These are phyloP conservation scores for Gloeopeniophorella convolvens DNA, from an alignment of 768 basidiomycete genomes.

Conservation along the genomic window DNA sequence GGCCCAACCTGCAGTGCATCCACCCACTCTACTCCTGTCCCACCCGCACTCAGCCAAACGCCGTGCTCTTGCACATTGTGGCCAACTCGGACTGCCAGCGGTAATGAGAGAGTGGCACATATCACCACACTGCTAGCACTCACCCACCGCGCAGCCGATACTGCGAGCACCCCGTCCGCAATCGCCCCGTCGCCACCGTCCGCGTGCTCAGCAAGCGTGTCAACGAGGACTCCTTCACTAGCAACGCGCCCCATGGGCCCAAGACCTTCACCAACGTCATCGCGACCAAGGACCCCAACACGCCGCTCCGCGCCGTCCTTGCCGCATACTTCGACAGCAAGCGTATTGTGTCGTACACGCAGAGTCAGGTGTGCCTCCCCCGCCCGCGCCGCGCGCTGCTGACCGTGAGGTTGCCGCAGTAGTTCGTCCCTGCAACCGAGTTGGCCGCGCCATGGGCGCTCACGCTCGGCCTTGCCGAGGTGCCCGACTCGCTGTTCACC, in stretches of 20 bases:
- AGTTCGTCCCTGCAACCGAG: constrained; percentile 98
- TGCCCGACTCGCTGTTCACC: constrained; percentile 67
- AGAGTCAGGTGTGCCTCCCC: constrained; percentile 56
- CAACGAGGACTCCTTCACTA: constrained; percentile 78
- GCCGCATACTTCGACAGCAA: constrained; percentile 95
- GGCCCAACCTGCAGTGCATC: too few species aligned
- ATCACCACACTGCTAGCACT: not conserved
- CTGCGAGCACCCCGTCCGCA: constrained; percentile 68
- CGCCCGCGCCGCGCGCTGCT: not conserved
- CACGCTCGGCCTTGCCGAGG: constrained; percentile 86
- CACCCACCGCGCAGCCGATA: constrained; percentile 43
- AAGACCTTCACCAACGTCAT: constrained; percentile 86
- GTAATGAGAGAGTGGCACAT: too few species aligned
- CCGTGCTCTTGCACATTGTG: too few species aligned
- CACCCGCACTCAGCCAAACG: too few species aligned
- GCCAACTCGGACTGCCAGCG: too few species aligned
- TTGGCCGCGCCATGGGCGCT: constrained; percentile 94
- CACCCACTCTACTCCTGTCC: too few species aligned
- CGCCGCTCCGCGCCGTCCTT: constrained; percentile 74
- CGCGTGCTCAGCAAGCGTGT: constrained; percentile 77
- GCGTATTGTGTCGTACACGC: constrained; percentile 63
- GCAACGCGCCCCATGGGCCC: constrained; percentile 71
- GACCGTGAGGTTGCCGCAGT: constrained; percentile 12
- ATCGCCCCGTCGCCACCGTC: constrained; percentile 72
- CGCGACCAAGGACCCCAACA: constrained; percentile 89